Evolutionary conservation across 2,329 filamentous ascomycete species (phyloP).

Genomic region (Alternaria solani): DNA sequence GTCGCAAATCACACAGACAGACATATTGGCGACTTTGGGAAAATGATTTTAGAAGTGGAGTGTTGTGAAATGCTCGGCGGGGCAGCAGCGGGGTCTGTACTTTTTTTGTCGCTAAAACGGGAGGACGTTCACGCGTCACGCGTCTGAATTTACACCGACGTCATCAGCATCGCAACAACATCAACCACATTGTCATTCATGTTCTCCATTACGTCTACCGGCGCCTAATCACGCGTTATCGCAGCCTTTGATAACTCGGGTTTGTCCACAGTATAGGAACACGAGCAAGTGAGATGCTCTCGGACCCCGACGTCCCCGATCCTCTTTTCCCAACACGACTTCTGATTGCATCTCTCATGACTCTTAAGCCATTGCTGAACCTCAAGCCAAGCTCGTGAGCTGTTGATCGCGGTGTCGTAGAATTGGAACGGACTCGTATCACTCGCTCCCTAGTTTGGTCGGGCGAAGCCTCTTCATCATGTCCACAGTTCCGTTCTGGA

Average conservation of each 20-base stretch:
- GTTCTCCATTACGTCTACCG: neutral
- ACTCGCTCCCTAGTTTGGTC: neutral
- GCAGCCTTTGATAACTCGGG: neutral
- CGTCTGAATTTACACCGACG: conserved; percentile 10
- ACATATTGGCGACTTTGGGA: conserved; percentile 33
- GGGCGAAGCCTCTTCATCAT: conserved; percentile 1
- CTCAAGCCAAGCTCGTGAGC: conserved; percentile 3
- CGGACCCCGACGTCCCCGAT: neutral
- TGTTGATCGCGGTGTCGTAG: neutral
- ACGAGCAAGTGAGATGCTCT: neutral
- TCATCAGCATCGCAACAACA: conserved; percentile 1
- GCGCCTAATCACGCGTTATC: neutral
- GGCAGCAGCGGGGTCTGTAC: conserved; percentile 17
- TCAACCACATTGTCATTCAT: neutral
- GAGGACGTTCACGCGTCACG: conserved; percentile 19
- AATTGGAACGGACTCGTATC: neutral
- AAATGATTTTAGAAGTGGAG: neutral
- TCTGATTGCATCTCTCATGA: neutral
- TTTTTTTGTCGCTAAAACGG: conserved; percentile 21
- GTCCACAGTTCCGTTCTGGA: neutral
- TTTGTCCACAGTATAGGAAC: neutral
- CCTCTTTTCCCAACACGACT: neutral
- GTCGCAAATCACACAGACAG: conserved; percentile 55
- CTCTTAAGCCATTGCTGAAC: neutral
- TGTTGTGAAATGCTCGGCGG: conserved; percentile 13